phyloP scores from a whole-genome alignment of 352 stramenopile species.

The Thraustochytrium sp. region DNA sequence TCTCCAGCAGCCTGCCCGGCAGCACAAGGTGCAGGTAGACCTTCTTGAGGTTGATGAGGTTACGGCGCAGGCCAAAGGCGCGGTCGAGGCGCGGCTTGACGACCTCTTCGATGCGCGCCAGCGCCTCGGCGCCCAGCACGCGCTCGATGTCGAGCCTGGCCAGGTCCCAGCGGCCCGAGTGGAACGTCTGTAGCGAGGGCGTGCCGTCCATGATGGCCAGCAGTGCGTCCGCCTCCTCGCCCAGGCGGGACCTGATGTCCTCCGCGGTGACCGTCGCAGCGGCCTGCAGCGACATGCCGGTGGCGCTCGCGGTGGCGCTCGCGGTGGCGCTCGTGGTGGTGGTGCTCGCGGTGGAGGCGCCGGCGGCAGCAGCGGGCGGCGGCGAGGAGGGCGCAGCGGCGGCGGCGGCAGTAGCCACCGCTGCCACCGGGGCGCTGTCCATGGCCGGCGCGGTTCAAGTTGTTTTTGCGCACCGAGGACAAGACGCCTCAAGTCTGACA shows the following conservation, averaged over 20 bases:
- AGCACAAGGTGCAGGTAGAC: conserved; percentile 22
- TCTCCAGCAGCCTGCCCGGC: not conserved
- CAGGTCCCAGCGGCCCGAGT: conserved; percentile 9
- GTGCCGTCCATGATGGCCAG: not conserved
- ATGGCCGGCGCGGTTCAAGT: too few species aligned
- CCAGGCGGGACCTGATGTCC: not conserved
- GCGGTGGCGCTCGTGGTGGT: too few species aligned
- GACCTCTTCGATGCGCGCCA: not conserved
- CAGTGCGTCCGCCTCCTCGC: not conserved
- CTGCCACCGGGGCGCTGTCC: too few species aligned
- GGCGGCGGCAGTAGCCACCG: too few species aligned
- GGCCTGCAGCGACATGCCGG: not conserved
- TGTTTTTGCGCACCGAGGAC: too few species aligned
- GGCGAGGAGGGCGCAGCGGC: too few species aligned
- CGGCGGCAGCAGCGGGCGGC: too few species aligned
- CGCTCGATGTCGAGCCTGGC: not conserved
- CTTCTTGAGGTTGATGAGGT: conserved; percentile 36
- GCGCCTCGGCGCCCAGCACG: not conserved
- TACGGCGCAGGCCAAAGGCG: not conserved
- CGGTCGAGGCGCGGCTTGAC: not conserved
- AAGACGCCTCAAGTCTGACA: too few species aligned
- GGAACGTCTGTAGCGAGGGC: not conserved
- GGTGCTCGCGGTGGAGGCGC: too few species aligned
- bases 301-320: too few species aligned
- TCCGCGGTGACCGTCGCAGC: not conserved